A percentile compares a stretch with the other conserved stretches of the same genome.
phyloP scores from a whole-genome alignment of 768 basidiomycete species.

The Hemileccinum rubropunctum region DNA sequence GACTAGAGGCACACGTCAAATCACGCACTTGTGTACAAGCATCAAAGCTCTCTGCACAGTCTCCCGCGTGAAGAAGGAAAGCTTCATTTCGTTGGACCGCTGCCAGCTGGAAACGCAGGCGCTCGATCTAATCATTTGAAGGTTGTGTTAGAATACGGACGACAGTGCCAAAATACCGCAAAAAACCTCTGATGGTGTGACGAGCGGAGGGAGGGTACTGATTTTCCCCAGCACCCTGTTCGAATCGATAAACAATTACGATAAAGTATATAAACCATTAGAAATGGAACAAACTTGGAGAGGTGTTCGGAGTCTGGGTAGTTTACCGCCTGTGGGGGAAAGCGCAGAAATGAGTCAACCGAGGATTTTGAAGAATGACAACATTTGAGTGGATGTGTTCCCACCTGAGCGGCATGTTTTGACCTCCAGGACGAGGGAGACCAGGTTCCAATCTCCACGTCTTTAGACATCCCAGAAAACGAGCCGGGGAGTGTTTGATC shows the following conservation, averaged over 20 bases:
- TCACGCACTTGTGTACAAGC: constrained; percentile 77
- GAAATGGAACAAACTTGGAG: constrained; percentile 40
- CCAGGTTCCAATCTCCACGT: constrained; percentile 42
- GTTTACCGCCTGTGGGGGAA: constrained; percentile 51
- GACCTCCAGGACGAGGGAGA: constrained; percentile 76
- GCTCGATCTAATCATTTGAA: constrained; percentile 58
- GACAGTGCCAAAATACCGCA: background rate
- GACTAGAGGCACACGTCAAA: background rate
- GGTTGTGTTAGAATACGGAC: constrained; percentile 24
- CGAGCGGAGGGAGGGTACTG: constrained; percentile 78
- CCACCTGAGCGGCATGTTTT: constrained; percentile 74
- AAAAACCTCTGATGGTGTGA: constrained; percentile 87
- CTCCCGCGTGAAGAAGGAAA: constrained; percentile 94
- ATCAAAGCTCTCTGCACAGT: constrained; percentile 95
- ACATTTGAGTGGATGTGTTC: constrained; percentile 4
- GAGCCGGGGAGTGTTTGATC: background rate
- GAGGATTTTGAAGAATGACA: background rate
- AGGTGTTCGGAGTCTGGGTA: constrained; percentile 68
- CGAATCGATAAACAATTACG: background rate
- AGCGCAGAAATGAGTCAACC: background rate
- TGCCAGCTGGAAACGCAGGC: constrained; percentile 74
- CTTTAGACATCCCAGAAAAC: constrained; percentile 9
- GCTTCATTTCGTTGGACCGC: constrained; percentile 85
- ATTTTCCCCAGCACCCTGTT: constrained; percentile 78
- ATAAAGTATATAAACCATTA: background rate